Base-by-base conservation (phyloP, 2,329 filamentous ascomycete species). In the Alternaria gansuensis region DNA sequence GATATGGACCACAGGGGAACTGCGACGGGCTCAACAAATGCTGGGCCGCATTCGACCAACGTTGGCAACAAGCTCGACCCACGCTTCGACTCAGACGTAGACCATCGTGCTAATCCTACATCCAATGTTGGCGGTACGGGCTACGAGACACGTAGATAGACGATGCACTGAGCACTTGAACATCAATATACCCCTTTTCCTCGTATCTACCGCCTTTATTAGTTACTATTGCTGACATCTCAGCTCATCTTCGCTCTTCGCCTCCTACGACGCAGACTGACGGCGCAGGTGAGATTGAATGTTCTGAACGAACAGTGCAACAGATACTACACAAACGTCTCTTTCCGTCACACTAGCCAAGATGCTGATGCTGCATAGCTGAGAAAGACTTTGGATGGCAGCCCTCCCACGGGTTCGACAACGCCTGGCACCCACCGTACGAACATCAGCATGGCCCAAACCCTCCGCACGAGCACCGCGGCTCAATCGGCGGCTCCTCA, bases 21-120 rank as follows among this genome's bases (percentile, higher is more conserved):
- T 34, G 54, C 48, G 2, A 60, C 60, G 10, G 60, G 56, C 4
- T 70, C 68, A 1, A 70, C 68, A 3, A 75, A 75, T 21, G 62
- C 62, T 11, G 74, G 73, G 4, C 64, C 68, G 4, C 74, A 76
- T 51, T 64, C 58, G 26, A 69, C 64, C 21, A 72, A 77, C 34
- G 40, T 71, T 17, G 61, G 67, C 4, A 77, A 77, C 62, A 61
- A 64, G 44, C 65, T 79, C 5, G 77, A 79, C 51, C 76, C 78
- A 13, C 60, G 66, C n/a, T 58, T 70, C 23, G 70, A 69, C 43
- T 70, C 66, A n/a, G 69, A 72, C 44, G 44, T 53, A 26, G 56
- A 65, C 40, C 62, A 67, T 31, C 60, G 63, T 17, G 62, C 62
- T 37, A 57, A 65, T 39, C 62, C 64, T 26, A 53, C 54, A 40